Conservation (phyloP, 1,284 basidiomycete genomes). For the Fomitopsis pinicola region DNA sequence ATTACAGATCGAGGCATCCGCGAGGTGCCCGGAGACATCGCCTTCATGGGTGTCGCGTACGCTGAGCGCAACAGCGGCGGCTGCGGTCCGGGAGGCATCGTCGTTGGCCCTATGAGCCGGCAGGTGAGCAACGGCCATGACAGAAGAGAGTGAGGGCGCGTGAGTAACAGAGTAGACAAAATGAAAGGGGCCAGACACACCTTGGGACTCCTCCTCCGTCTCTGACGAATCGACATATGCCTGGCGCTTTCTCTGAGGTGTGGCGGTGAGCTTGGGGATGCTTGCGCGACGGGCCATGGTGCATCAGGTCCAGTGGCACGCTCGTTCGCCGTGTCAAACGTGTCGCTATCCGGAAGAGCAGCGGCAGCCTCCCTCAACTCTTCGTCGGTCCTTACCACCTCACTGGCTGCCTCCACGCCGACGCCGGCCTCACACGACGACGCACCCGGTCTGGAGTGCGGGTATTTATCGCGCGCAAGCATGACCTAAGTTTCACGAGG, state of each 20-base stretch:
- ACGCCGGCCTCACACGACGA: not conserved
- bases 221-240: slow-evolving; percentile 16
- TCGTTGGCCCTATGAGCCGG: too few relatives aligned
- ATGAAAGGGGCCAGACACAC: not conserved
- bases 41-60: too few relatives aligned
- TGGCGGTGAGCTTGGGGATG: not conserved
- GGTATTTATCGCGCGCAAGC: slow-evolving; percentile 2
- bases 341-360: not conserved
- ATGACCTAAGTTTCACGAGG: not conserved
- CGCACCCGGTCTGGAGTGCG: not conserved
- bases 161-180: not conserved
- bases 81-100: too few relatives aligned
- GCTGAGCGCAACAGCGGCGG: too few relatives aligned
- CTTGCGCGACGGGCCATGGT: not conserved
- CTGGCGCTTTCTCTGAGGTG: not conserved
- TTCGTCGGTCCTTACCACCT: not conserved
- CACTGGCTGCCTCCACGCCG: not conserved
- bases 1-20: too few relatives aligned
- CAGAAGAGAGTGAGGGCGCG: too few relatives aligned
- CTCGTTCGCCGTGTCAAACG: not conserved
- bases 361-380: not conserved
- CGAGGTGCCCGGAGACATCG: too few relatives aligned
- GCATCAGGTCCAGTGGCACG: not conserved
- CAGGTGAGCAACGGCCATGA: too few relatives aligned
- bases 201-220: slow-evolving; percentile 20